Evolutionary conservation across 1,284 basidiomycete species (phyloP), one percentile per base, ranked within the genome.

Genomic region (Trametes polyzona): DNA sequence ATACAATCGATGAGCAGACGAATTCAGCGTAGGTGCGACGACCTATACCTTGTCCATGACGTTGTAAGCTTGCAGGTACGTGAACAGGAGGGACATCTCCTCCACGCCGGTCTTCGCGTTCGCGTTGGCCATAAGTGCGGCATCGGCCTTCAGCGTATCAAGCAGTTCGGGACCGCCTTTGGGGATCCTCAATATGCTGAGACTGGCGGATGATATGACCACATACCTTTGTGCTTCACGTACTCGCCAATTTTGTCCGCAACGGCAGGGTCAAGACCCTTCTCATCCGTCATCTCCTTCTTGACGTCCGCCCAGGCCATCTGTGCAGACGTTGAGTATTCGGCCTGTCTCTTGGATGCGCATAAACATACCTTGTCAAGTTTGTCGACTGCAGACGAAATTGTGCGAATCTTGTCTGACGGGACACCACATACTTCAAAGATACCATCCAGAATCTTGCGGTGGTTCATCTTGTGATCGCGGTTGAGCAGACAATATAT

Each of bases 191-290:
- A 27, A 23, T 2, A 23, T 9, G 30, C 4, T 8, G 11, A 5
- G 10, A 9, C 1, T 14, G 10, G 1, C 12, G 33, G 12, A 2
- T 9, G n/a, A 5, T 1, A 9, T 2, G 19, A 3, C 7, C 26
- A 53, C 75, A 57, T 59, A 91, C 95, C 95, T 79, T 96, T 96
- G 68, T 90, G 83, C 71, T 94, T 95, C 59, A 99, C 97, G 70
- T 98, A 99, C 71, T 96, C 90, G 19, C 97, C 96, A 67, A 99
- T 99, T 71, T 84, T 89, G 76, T 99, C 97, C 0, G 96, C 96
- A 3, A 91, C 83, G 4, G 78, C 83, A n/a, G 83, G 76, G 63
- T 91, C 89, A 19, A 99, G 78, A 0, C 95, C 95, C 73, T 99
- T 99, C 71, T 98, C 96, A 2, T 87, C 89, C 0, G 88, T 92